Evolutionary conservation across 768 basidiomycete species (phyloP).

Genomic region (Suillus alpinus): DNA sequence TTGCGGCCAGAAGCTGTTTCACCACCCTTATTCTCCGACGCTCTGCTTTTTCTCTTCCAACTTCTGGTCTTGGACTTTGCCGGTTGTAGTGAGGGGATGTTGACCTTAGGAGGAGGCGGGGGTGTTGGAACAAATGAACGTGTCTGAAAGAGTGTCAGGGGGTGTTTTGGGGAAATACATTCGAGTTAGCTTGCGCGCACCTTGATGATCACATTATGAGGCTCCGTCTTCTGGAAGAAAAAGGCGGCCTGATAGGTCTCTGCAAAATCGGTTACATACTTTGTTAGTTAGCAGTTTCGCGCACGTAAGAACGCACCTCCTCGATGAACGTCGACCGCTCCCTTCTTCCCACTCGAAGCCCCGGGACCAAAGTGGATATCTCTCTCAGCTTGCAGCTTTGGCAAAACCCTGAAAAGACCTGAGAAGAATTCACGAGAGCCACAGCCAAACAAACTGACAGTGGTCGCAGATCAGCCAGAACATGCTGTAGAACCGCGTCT

Average conservation of each 20-base stretch:
- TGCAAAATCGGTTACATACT: conserved; percentile 28
- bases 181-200: conserved; percentile 36
- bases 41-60: conserved; percentile 21
- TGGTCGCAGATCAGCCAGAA: conserved; percentile 76
- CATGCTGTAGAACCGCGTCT: conserved; percentile 73
- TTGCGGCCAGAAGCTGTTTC: conserved; percentile 19
- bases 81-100: conserved; percentile 12
- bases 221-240: conserved; percentile 79
- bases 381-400: conserved; percentile 63
- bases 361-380: conserved; percentile 41
- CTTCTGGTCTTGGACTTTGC: conserved; percentile 14
- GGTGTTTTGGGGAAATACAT: background rate
- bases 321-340: conserved; percentile 78
- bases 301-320: conserved; percentile 52
- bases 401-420: conserved; percentile 50
- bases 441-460: conserved; percentile 40
- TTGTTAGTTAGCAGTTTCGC: conserved; percentile 8
- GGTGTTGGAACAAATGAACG: conserved; percentile 39
- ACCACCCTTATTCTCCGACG: conserved; percentile 6
- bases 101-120: background rate
- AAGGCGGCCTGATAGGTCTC: conserved; percentile 90
- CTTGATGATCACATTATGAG: conserved; percentile 81
- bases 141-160: conserved; percentile 28
- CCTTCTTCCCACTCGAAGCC: conserved; percentile 50
- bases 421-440: background rate